Conservation (phyloP, 768 basidiomycete species). For the Trametes coccinea region DNA sequence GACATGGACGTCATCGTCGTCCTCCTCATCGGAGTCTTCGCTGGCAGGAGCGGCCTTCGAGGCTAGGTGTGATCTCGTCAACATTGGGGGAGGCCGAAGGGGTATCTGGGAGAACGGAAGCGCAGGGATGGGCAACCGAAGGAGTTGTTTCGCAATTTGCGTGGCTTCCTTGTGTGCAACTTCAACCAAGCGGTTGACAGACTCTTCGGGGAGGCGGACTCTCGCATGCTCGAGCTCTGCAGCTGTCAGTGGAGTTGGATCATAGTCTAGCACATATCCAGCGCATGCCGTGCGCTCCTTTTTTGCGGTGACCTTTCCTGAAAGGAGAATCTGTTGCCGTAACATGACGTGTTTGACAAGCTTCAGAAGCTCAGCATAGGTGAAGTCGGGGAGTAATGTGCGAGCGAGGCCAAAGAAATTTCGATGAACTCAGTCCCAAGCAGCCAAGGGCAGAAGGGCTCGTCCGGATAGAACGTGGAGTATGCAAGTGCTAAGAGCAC, state of each 20-base stretch:
- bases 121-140: too few relatives aligned
- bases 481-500: slow-evolving; percentile 26
- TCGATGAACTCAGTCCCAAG: slow-evolving; percentile 31
- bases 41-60: too few relatives aligned
- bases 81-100: too few relatives aligned
- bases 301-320: slow-evolving; percentile 20
- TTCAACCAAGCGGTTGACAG: too few relatives aligned
- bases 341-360: slow-evolving; percentile 32
- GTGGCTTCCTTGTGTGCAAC: too few relatives aligned
- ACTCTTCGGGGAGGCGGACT: too few relatives aligned
- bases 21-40: too few relatives aligned
- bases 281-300: slow-evolving; percentile 20
- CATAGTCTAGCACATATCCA: slow-evolving; percentile 29
- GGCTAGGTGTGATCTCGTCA: too few relatives aligned
- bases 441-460: slow-evolving; percentile 9
- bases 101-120: too few relatives aligned
- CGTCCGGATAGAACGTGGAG: slow-evolving; percentile 21
- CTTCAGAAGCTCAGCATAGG: slow-evolving; percentile 30
- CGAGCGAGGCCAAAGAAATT: slow-evolving; percentile 33
- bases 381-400: slow-evolving; percentile 32
- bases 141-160: too few relatives aligned
- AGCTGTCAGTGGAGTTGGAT: slow-evolving; percentile 12
- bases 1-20: too few relatives aligned
- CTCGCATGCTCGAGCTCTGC: background rate
- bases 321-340: slow-evolving; percentile 30